These are phyloP conservation scores for Leccinum brunneo-olivaceum DNA, from an alignment of 1,284 basidiomycete species.

Conservation along the genomic window DNA sequence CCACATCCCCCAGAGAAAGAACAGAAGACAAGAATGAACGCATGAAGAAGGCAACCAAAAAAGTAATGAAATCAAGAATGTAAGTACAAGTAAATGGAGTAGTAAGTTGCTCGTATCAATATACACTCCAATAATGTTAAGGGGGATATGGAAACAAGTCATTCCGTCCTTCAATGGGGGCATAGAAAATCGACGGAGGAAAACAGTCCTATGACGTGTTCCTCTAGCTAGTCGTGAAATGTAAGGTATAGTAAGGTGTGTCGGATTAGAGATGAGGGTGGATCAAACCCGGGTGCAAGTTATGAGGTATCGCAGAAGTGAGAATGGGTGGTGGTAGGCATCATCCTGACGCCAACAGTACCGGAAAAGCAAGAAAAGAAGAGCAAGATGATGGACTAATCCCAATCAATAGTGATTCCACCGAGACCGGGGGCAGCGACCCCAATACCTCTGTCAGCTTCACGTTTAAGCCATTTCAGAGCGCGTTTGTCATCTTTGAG, in stretches of 20 bases:
- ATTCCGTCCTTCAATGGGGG: conserved; percentile 14
- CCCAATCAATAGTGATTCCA: conserved; percentile 72
- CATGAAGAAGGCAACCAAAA: neutral
- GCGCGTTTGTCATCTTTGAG: conserved; percentile 78
- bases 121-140: conserved; percentile 25
- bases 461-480: conserved; percentile 73
- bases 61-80: neutral
- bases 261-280: conserved; percentile 9
- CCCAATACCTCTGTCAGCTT: conserved; percentile 66
- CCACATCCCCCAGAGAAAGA: conserved; percentile 1
- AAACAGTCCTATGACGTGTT: conserved; percentile 18
- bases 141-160: conserved; percentile 18
- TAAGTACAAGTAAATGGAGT: conserved; percentile 14
- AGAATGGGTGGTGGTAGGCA: neutral
- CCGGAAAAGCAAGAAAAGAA: conserved; percentile 5
- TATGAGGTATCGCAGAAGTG: conserved; percentile 19
- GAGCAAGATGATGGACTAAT: conserved; percentile 32
- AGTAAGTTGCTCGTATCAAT: neutral
- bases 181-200: conserved; percentile 14
- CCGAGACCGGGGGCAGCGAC: conserved; percentile 52
- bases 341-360: neutral
- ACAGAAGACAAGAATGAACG: neutral
- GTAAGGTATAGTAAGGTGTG: conserved; percentile 25
- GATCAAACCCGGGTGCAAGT: conserved; percentile 6
- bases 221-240: conserved; percentile 22